Evolutionary conservation across 2,329 filamentous ascomycete genomes (phyloP).

Genomic region (Nakataea oryzae): DNA sequence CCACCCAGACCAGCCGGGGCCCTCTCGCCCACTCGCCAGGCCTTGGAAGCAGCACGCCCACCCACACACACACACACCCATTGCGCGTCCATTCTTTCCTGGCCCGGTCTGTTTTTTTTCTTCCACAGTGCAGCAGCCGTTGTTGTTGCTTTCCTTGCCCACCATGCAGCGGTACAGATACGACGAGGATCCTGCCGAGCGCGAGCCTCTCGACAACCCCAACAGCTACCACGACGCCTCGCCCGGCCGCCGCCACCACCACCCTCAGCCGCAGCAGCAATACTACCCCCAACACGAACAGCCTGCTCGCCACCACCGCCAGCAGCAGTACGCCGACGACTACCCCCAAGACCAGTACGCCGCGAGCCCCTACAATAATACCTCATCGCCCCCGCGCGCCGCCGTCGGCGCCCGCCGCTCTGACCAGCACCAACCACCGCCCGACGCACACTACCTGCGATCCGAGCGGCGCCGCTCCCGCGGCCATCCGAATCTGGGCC

Average conservation of each 20-base stretch:
- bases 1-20: background rate
- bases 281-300: background rate
- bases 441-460: conserved; percentile 13
- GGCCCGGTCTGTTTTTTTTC: background rate
- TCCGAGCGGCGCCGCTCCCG: conserved; percentile 22
- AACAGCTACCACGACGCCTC: background rate
- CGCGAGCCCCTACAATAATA: conserved; percentile 7
- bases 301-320: background rate
- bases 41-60: background rate
- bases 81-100: background rate
- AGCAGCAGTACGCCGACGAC: conserved; percentile 8
- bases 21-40: background rate
- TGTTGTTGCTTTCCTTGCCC: background rate
- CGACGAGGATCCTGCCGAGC: conserved; percentile 12
- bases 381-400: conserved; percentile 10
- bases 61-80: background rate
- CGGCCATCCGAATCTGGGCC: conserved; percentile 9
- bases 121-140: background rate
- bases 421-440: conserved; percentile 6
- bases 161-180: conserved; percentile 11
- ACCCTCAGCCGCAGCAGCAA: background rate
- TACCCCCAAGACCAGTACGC: conserved; percentile 2
- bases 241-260: background rate
- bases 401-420: conserved; percentile 8
- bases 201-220: conserved; percentile 10